Conservation (phyloP, 108 stramenopile genomes). For the Chaetoceros tenuissimus region DNA sequence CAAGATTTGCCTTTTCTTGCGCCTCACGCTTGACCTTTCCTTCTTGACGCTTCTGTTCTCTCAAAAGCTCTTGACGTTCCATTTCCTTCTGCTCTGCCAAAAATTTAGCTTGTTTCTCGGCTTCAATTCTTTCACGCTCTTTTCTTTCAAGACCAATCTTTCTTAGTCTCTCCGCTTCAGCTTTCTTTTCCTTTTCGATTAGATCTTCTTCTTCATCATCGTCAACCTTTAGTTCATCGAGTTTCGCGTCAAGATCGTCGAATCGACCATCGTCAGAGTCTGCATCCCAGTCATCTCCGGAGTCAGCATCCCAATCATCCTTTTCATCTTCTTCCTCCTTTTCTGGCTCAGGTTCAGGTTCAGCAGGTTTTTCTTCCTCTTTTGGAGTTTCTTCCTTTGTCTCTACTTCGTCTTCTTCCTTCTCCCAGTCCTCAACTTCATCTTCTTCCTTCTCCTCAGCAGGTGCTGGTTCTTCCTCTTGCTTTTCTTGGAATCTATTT, state of each 20-base stretch:
- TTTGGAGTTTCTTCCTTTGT: constrained; percentile 38
- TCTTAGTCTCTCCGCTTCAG: constrained; percentile 70
- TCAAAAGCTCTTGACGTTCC: constrained; percentile 30
- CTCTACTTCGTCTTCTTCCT: constrained; percentile 33
- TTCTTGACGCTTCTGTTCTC: constrained; percentile 70
- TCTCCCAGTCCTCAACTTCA: constrained; percentile 38
- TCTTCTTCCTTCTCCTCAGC: constrained; percentile 25
- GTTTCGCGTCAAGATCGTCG: constrained; percentile 58
- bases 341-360: constrained; percentile 19
- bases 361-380: constrained; percentile 13
- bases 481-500: constrained; percentile 7
- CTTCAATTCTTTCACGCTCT: constrained; percentile 75
- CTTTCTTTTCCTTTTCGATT: constrained; percentile 76
- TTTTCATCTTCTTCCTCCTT: constrained; percentile 26
- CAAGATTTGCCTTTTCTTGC: constrained; percentile 79
- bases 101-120: constrained; percentile 48
- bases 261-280: constrained; percentile 68
- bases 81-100: constrained; percentile 49
- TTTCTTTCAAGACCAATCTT: constrained; percentile 69
- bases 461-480: constrained; percentile 17
- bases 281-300: constrained; percentile 83
- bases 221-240: constrained; percentile 44
- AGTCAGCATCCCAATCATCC: constrained; percentile 70
- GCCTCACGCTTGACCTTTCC: constrained; percentile 64
- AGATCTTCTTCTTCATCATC: constrained; percentile 78